These are phyloP conservation scores for Cystofilobasidium ferigula DNA, from an alignment of 768 basidiomycete genomes.

Conservation along the genomic window DNA sequence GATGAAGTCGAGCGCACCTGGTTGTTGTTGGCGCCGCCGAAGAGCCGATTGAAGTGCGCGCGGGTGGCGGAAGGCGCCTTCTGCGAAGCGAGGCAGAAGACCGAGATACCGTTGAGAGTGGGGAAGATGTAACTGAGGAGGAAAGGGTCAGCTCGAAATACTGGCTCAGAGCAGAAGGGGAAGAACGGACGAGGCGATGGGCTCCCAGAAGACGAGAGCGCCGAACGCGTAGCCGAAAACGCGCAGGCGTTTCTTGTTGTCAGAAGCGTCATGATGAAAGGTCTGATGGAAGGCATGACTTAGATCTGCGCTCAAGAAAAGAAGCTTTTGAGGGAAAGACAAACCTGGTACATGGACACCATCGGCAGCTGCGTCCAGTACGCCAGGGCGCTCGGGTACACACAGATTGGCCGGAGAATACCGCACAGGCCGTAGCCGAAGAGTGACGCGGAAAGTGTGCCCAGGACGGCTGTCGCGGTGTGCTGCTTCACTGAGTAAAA, in stretches of 20 bases:
- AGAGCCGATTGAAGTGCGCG: too few species aligned
- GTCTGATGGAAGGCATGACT: too few species aligned
- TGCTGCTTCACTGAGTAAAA: conserved; percentile 52
- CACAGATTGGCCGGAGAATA: conserved; percentile 49
- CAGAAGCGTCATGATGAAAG: conserved; percentile 27
- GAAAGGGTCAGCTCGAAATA: too few species aligned
- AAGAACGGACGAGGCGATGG: conserved; percentile 30
- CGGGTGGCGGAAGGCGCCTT: too few species aligned
- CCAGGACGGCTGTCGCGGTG: conserved; percentile 50
- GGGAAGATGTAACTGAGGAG: conserved; percentile 32
- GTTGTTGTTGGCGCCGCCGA: conserved; percentile 29
- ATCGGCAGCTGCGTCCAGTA: conserved; percentile 28
- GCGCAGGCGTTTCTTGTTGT: conserved; percentile 20
- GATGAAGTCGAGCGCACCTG: too few species aligned
- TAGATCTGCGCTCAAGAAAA: too few species aligned
- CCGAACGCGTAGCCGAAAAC: conserved; percentile 21
- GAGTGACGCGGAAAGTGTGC: conserved; percentile 39
- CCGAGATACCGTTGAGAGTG: neutral
- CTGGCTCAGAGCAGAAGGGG: too few species aligned
- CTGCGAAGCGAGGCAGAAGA: too few species aligned
- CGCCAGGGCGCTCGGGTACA: conserved; percentile 39
- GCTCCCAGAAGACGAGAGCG: conserved; percentile 28
- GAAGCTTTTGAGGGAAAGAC: too few species aligned
- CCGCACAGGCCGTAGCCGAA: conserved; percentile 52
- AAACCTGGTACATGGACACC: conserved; percentile 26